Evolutionary conservation across 371 early-diverging fungal species (phyloP).

Genomic region (Fennellomyces sp.): DNA sequence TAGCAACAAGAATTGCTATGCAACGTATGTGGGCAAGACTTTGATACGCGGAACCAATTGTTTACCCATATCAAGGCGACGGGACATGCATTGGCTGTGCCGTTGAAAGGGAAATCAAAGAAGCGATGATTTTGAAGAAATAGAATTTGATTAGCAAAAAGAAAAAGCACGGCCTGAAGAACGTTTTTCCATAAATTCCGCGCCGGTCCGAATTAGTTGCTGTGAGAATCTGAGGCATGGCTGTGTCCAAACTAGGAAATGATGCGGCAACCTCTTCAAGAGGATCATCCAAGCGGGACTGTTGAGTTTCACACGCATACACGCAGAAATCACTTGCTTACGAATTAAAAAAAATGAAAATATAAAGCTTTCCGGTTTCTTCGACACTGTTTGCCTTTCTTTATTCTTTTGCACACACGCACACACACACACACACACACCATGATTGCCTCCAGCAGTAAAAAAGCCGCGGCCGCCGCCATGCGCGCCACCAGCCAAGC

Average conservation of each 20-base stretch:
- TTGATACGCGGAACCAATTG: conserved; percentile 68
- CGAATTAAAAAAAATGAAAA: neutral
- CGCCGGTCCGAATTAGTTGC: neutral
- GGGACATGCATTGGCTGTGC: conserved; percentile 70
- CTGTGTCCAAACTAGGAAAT: neutral
- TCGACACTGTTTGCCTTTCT: neutral
- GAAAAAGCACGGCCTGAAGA: neutral
- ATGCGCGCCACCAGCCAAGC: conserved; percentile 14
- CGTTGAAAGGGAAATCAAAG: neutral
- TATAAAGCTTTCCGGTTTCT: neutral
- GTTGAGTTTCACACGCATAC: conserved; percentile 2
- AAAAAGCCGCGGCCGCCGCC: conserved; percentile 4
- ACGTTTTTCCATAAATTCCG: conserved; percentile 1
- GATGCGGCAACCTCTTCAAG: neutral
- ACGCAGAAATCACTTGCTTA: conserved; percentile 1
- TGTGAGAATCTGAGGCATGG: neutral
- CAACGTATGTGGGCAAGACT: conserved; percentile 67
- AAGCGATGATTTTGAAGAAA: neutral
- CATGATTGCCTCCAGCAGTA: conserved; percentile 9
- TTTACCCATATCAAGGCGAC: conserved; percentile 75
- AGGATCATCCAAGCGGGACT: neutral
- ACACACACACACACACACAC: neutral
- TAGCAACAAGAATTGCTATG: conserved; percentile 35
- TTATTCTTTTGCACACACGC: neutral
- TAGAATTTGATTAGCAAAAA: conserved; percentile 1